phyloP scores from a whole-genome alignment of 176 grass and related monocot genomes.

The Melocanna baccifera region DNA sequence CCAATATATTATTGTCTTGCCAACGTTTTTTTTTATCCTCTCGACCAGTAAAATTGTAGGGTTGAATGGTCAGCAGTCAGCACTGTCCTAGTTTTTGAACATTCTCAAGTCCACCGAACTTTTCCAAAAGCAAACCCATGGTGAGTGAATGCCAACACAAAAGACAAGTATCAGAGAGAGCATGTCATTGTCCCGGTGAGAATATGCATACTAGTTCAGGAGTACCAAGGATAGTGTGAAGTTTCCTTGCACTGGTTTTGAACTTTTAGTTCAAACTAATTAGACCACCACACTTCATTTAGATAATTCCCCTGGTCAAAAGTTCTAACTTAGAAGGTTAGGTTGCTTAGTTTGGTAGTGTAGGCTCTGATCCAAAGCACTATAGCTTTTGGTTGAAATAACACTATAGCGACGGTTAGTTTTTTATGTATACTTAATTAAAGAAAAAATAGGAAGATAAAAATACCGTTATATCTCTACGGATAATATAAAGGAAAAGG shows the following conservation, averaged over 20 bases:
- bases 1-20: background rate
- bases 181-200: slow-evolving; percentile 9
- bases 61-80: slow-evolving; percentile 50
- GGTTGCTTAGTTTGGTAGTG: background rate
- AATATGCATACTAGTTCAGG: slow-evolving; percentile 6
- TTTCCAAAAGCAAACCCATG: slow-evolving; percentile 30
- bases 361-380: background rate
- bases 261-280: background rate
- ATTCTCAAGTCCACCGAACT: slow-evolving; percentile 28
- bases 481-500: no score
- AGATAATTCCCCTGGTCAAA: background rate
- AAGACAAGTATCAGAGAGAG: background rate
- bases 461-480: no score
- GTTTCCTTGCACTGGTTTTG: background rate
- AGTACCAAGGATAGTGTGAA: background rate
- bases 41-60: background rate
- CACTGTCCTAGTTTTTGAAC: slow-evolving; percentile 18
- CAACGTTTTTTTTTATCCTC: background rate
- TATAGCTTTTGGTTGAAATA: no score
- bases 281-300: background rate
- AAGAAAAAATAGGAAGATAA: no score
- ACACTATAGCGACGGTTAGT: no score
- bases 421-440: no score
- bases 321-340: background rate
- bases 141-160: slow-evolving; percentile 40